phyloP scores from a whole-genome alignment of 495 filamentous ascomycete species.

The Evernia prunastri region DNA sequence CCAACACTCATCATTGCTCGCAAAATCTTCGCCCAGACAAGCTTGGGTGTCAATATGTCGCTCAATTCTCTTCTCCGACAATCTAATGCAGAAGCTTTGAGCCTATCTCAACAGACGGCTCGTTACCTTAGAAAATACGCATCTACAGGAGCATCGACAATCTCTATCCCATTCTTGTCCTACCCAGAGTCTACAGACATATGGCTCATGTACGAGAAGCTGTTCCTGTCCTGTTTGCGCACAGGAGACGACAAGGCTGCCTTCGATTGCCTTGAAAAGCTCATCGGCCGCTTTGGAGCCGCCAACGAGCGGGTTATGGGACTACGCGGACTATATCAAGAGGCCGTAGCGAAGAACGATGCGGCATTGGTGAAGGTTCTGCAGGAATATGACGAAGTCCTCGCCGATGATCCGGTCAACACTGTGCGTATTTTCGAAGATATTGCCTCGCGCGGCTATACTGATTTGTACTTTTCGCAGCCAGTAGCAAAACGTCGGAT shows the following conservation, averaged over 20 bases:
- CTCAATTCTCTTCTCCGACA: slow-evolving; percentile 33
- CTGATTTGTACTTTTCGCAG: slow-evolving; percentile 37
- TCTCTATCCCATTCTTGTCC: slow-evolving; percentile 46
- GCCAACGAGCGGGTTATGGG: slow-evolving; percentile 79
- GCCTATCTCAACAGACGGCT: slow-evolving; percentile 73
- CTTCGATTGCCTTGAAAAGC: slow-evolving; percentile 59
- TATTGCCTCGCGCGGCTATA: slow-evolving; percentile 14
- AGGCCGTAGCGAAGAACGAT: slow-evolving; percentile 66
- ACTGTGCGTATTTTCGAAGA: slow-evolving; percentile 49
- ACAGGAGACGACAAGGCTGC: slow-evolving; percentile 78
- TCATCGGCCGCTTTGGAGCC: slow-evolving; percentile 72
- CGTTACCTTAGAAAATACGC: slow-evolving; percentile 50
- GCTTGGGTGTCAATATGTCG: slow-evolving; percentile 2
- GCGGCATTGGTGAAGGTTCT: slow-evolving; percentile 60
- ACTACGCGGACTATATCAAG: slow-evolving; percentile 73
- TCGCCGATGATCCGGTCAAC: slow-evolving; percentile 72
- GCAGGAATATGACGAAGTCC: slow-evolving; percentile 65
- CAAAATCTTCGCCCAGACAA: background rate
- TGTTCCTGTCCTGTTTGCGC: slow-evolving; percentile 76
- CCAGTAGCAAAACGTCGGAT: slow-evolving; percentile 81
- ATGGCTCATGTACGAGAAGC: slow-evolving; percentile 79
- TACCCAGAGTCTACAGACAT: slow-evolving; percentile 62
- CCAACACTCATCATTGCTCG: too few relatives aligned
- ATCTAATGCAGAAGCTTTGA: slow-evolving; percentile 45
- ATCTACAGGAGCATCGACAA: slow-evolving; percentile 40